Percentiles rank a stretch among this genome's conserved stretches.
These are phyloP conservation scores for Kwoniella dendrophila DNA, from an alignment of 768 basidiomycete genomes.

Conservation along the genomic window DNA sequence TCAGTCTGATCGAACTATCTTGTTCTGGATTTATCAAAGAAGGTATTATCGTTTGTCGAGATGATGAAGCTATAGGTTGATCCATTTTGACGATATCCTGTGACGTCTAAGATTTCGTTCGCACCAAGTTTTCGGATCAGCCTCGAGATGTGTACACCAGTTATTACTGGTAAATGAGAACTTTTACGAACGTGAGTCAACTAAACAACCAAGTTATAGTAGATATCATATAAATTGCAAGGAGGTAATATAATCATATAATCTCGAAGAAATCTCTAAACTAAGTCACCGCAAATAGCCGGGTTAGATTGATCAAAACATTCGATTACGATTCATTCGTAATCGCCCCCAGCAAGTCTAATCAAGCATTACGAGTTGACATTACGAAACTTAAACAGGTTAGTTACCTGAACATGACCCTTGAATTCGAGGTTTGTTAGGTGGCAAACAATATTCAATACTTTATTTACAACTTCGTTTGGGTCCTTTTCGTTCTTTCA, in stretches of 20 bases:
- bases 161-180: no score
- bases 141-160: no score
- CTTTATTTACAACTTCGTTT: no score
- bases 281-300: not conserved
- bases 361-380: not conserved
- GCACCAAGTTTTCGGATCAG: no score
- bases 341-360: not conserved
- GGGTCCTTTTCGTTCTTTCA: no score
- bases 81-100: constrained; percentile 12
- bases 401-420: not conserved
- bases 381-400: not conserved
- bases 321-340: constrained; percentile 1
- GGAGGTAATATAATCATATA: no score
- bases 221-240: no score
- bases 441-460: constrained; percentile 16
- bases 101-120: not conserved
- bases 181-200: no score
- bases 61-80: constrained; percentile 24
- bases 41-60: constrained; percentile 25
- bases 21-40: constrained; percentile 8
- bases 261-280: no score
- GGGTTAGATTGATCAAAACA: not conserved
- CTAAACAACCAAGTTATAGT: no score
- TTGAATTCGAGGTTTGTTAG: constrained; percentile 12
- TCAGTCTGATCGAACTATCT: constrained; percentile 14